Evolutionary conservation across 345 rosid genomes (phyloP), one percentile per base, ranked within the genome.

Genomic region (Noccaea caerulescens): DNA sequence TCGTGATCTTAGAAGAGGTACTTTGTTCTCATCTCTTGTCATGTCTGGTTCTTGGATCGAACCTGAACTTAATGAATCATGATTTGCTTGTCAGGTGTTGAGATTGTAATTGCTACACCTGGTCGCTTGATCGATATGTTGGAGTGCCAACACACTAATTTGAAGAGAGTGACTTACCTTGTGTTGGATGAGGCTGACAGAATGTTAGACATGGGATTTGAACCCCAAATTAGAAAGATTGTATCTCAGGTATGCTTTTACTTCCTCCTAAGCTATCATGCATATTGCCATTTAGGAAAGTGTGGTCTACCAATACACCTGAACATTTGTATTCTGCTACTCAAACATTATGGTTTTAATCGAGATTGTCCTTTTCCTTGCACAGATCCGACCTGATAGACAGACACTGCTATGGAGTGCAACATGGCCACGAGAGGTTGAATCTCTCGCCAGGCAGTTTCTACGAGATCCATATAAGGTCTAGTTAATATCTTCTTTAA

Each of bases 131-230:
- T 91, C 49, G 99, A 94, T 82, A 89, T 91, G 95, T 68, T 94
- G 85, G 99, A 88, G 77, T 85, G 87, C 66, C 94, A 85, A 68
- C 81, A 86, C 58, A 89, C 95, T 44, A 88, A 86, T 84, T 83
- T 94, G 84, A 82, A 73, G 69, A 81, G 96, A 79, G 97, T 91
- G 72, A 94, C 95, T 44, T 94, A 89, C 84, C 93, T 94, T 71
- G 99, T 94, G 2, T 72, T 94, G 82, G 99, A 89, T 76, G 99
- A 94, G 77, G 96, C 99, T 62, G 99, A 94, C 78, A 73, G 97
- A 69, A 93, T 93, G 98, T 78, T 93, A 82, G 98, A 93, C 77
- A 93, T 93, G 98, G 98, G 97, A 11, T 91, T 91, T 84, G 99
- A 89, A 80, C 96, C 99, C 73, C 99, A 94, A 71, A 91, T 94